These are phyloP conservation scores for Psilocybe sp. DNA, from an alignment of 768 basidiomycete genomes.

Conservation along the genomic window DNA sequence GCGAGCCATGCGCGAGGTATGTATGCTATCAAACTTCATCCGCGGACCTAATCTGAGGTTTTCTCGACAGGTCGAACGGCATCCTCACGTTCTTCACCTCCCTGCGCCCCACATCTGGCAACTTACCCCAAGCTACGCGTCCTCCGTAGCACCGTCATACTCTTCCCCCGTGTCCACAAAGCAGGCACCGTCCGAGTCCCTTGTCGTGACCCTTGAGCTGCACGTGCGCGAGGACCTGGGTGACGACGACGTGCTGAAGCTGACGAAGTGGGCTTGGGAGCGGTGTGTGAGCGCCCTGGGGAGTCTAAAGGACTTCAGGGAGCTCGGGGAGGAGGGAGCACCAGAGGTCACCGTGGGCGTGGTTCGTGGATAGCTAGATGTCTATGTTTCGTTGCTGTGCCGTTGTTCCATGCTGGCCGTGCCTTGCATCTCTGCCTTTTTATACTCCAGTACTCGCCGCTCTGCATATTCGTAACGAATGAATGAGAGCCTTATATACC, in stretches of 20 bases:
- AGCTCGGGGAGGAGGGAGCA: slow-evolving; percentile 37
- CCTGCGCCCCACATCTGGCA: slow-evolving; percentile 91
- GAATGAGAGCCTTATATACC: no score
- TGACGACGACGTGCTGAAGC: slow-evolving; percentile 67
- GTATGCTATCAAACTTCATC: slow-evolving; percentile 15
- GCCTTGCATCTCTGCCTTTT: no score
- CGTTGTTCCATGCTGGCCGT: no score
- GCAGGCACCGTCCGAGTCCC: slow-evolving; percentile 19
- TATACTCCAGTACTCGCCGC: no score
- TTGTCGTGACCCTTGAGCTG: slow-evolving; percentile 78
- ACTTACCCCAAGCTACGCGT: slow-evolving; percentile 48
- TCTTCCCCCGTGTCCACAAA: neutral
- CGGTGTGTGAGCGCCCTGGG: slow-evolving; percentile 54
- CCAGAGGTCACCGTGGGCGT: slow-evolving; percentile 74
- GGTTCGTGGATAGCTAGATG: slow-evolving; percentile 42
- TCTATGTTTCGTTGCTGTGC: neutral
- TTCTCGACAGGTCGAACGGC: slow-evolving; percentile 65
- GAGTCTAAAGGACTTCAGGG: slow-evolving; percentile 23
- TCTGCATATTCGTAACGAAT: no score
- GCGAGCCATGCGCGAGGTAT: slow-evolving; percentile 77
- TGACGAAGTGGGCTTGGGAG: slow-evolving; percentile 80
- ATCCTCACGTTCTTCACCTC: slow-evolving; percentile 80
- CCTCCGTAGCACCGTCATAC: slow-evolving; percentile 8
- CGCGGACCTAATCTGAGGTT: neutral
- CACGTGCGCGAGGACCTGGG: slow-evolving; percentile 66